A percentile compares a stretch with the other conserved stretches of the same genome.
phyloP scores from a whole-genome alignment of 1,284 basidiomycete species.

The Cystobasidium pallidum region DNA sequence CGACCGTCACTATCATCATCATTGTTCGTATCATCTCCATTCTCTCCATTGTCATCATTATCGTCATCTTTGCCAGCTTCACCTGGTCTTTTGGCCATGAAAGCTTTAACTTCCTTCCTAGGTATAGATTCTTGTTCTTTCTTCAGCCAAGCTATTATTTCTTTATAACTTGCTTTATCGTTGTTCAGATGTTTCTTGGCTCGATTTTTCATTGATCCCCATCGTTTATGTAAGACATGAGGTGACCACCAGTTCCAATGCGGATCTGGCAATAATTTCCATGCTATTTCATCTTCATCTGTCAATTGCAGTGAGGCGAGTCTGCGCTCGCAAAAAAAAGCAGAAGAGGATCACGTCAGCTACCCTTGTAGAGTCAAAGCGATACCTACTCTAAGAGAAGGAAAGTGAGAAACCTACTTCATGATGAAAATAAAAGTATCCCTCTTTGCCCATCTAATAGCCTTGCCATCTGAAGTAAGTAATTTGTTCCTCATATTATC shows the following conservation, averaged over 20 bases:
- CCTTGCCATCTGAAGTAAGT: constrained; percentile 69
- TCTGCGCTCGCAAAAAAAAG: constrained; percentile 41
- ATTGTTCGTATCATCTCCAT: background rate
- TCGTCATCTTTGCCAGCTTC: constrained; percentile 9
- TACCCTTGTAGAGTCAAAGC: background rate
- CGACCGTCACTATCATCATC: background rate
- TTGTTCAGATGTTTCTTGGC: constrained; percentile 13
- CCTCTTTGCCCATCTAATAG: constrained; percentile 70
- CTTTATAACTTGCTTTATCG: constrained; percentile 13
- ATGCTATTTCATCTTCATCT: constrained; percentile 48
- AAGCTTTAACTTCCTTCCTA: constrained; percentile 31
- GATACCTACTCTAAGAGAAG: too few species aligned
- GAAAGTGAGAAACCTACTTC: constrained; percentile 62
- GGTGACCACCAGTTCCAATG: constrained; percentile 44
- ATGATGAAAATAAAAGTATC: constrained; percentile 77
- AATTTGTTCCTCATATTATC: constrained; percentile 62
- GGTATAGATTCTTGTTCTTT: constrained; percentile 38
- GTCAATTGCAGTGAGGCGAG: constrained; percentile 38
- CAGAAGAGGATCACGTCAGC: background rate
- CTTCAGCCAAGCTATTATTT: constrained; percentile 31
- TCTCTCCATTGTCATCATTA: background rate
- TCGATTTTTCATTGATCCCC: constrained; percentile 24
- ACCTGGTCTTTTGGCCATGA: constrained; percentile 28
- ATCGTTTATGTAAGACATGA: constrained; percentile 48
- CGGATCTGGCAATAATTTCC: constrained; percentile 41